Conservation (phyloP, 192 early-diverging fungal species). For the Umbelopsis vinacea region DNA sequence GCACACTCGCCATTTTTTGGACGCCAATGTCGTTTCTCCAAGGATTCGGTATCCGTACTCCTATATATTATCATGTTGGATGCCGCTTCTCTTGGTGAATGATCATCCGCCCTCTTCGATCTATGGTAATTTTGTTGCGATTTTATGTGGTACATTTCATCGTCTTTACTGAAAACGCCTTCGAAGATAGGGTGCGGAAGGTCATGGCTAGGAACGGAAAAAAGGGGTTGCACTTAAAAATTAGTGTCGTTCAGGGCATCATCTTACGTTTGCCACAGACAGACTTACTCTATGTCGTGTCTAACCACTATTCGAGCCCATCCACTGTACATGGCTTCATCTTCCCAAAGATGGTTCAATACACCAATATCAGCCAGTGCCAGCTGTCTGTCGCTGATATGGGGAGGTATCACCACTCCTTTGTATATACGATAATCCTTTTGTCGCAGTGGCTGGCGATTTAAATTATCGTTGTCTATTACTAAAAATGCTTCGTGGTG, state of each 20-base stretch:
- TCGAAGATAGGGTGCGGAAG: constrained; percentile 52
- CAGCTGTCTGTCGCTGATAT: constrained; percentile 30
- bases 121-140: constrained; percentile 54
- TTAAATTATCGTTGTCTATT: constrained; percentile 28
- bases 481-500: constrained; percentile 63
- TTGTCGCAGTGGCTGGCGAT: constrained; percentile 28
- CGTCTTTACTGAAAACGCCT: constrained; percentile 58
- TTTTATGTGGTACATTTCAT: constrained; percentile 63
- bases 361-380: constrained; percentile 31
- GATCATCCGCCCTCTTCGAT: constrained; percentile 59
- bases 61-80: constrained; percentile 4
- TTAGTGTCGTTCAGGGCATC: not conserved
- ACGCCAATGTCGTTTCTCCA: constrained; percentile 1
- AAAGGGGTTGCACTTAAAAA: not conserved
- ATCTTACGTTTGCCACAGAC: constrained; percentile 7
- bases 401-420: constrained; percentile 47
- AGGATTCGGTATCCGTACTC: not conserved
- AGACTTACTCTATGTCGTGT: constrained; percentile 42
- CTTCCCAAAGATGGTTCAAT: constrained; percentile 42
- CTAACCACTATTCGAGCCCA: constrained; percentile 59
- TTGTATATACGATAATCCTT: constrained; percentile 60
- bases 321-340: constrained; percentile 52
- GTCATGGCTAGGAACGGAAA: constrained; percentile 14
- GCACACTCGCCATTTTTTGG: not conserved
- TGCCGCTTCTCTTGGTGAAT: constrained; percentile 20